Percentiles rank a stretch among this genome's conserved stretches.
Conservation (phyloP, 2,329 filamentous ascomycete species). For the Tolypocladium ovalisporum region DNA sequence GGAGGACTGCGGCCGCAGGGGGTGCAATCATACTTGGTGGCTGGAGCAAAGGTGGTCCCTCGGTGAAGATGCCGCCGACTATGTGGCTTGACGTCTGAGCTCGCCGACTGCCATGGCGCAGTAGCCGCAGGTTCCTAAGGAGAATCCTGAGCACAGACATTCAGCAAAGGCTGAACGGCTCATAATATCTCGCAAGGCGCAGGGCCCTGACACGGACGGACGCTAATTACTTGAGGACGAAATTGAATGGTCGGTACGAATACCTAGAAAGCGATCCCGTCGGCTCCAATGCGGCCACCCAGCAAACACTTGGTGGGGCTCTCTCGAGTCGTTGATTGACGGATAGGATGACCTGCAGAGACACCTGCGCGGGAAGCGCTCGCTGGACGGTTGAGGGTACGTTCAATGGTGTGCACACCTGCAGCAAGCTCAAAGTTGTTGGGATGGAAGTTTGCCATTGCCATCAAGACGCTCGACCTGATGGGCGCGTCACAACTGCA, state of each 20-base stretch:
- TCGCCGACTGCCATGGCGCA: too few relatives aligned
- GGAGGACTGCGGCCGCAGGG: neutral
- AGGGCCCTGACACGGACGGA: too few relatives aligned
- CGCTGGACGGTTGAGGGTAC: neutral
- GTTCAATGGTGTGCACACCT: neutral
- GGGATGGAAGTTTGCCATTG: neutral
- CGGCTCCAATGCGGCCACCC: too few relatives aligned
- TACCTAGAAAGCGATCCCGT: neutral
- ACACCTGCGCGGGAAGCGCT: neutral
- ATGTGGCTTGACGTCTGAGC: too few relatives aligned
- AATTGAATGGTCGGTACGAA: too few relatives aligned
- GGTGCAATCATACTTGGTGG: neutral
- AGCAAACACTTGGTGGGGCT: too few relatives aligned
- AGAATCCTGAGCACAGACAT: too few relatives aligned
- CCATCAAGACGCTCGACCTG: neutral
- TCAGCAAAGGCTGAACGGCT: too few relatives aligned
- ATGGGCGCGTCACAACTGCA: neutral
- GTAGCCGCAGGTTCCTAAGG: too few relatives aligned
- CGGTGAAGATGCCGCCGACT: neutral
- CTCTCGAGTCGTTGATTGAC: neutral
- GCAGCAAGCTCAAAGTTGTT: neutral
- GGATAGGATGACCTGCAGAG: neutral
- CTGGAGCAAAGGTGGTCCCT: neutral
- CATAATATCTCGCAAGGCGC: too few relatives aligned
- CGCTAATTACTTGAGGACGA: too few relatives aligned